Evolutionary conservation across 208 protist species (phyloP), one percentile per base, ranked within the genome.

Genomic region (Wallacemonas sp.): DNA sequence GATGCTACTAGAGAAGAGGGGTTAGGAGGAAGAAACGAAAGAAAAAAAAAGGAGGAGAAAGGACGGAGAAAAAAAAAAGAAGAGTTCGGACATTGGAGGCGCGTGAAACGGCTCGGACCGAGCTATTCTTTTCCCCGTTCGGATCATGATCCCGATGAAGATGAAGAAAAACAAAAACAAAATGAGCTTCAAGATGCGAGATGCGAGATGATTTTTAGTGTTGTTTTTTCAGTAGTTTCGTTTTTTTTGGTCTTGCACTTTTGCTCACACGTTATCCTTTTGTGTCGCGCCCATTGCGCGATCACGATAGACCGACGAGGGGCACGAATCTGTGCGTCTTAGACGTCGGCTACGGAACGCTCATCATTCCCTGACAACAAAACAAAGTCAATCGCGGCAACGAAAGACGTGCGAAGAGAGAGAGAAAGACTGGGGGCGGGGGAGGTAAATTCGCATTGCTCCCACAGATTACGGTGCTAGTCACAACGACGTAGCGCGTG

Each of bases 191-290:
- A 49, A 22, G 7, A 22, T 16, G 12, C 44, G 20, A 26, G 11
- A 0, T 49, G 5, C 44, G n/a, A 26, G 5, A 1, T 49, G 11
- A 22, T 12, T 25, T 49, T 49, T 22, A 26, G 44, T 25, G 10
- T 49, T 49, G 12, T 41, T 41, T 41, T 48, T 48, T 48, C 44
- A 8, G 41, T 65, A 50, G 20, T 48, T 10, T 33, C 41, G 41
- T 61, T 76, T 73, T 68, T 79, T 75, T 14, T 12, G 5, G 64
- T 73, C 39, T 70, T 74, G 72, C 26, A 69, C 25, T 11, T 55
- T 32, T 5, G 8, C 48, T 7, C 48, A 12, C 20, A 49, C 20
- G 48, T 44, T 55, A 55, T 55, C 48, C 48, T 55, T 55, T 55
- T 55, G 48, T 55, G 2, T n/a, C n/a, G n/a, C n/a, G n/a, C n/a